Percentiles rank a stretch among this genome's conserved stretches.
These are phyloP conservation scores for Cytospora piceae DNA, from an alignment of 2,329 filamentous ascomycete species.

Conservation along the genomic window DNA sequence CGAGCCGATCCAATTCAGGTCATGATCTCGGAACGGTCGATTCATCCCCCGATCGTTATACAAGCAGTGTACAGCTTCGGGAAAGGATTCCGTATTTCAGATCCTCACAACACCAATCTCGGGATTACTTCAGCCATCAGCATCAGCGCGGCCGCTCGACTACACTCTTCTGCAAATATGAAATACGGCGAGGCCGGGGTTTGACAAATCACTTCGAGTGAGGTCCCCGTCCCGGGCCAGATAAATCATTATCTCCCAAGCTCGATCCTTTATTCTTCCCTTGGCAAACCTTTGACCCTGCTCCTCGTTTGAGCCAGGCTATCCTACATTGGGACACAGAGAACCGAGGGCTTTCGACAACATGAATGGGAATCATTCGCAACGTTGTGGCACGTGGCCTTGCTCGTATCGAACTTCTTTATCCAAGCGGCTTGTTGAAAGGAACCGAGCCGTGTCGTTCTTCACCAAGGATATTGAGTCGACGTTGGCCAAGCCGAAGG, in stretches of 20 bases:
- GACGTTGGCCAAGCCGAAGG: slow-evolving; percentile 8
- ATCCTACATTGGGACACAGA: neutral
- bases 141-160: neutral
- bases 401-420: neutral
- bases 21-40: too few relatives aligned
- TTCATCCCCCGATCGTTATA: neutral
- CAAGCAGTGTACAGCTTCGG: neutral
- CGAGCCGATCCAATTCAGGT: too few relatives aligned
- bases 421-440: neutral
- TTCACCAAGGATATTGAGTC: slow-evolving; percentile 7
- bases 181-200: neutral
- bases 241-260: neutral
- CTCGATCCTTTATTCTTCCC: neutral
- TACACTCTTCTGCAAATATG: neutral
- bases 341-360: neutral
- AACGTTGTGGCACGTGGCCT: neutral
- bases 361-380: neutral
- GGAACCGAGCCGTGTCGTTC: neutral
- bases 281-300: neutral
- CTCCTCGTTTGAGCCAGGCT: neutral
- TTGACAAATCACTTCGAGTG: neutral
- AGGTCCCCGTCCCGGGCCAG: neutral
- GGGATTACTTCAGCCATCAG: too few relatives aligned
- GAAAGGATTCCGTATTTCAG: too few relatives aligned
- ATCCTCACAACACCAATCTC: too few relatives aligned